Base-by-base conservation (phyloP, 805 yeast genomes). In the Debaryomyces maramus region DNA sequence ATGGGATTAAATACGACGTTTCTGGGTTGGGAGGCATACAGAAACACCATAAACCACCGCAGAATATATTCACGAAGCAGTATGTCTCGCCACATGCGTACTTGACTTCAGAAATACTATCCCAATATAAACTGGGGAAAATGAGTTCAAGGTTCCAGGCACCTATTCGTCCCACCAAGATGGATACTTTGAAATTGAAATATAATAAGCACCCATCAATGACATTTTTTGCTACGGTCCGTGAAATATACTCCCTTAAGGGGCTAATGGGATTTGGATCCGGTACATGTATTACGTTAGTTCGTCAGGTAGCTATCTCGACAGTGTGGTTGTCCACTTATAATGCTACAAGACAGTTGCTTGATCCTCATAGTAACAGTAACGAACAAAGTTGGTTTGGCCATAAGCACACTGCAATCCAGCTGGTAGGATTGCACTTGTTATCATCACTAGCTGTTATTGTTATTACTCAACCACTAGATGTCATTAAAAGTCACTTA, bases 311-410 rank as follows among this genome's bases (percentile, higher is more conserved):
- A 2, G 74, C 84, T 31, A 84, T 85, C 46, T 81, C 95, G 15
- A 78, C 86, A 30, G 89, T 88, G 1, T 80, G 96, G 75, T 85
- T 89, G 47, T 85, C 95, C 5, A 77, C 89, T 0, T 91, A 85
- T 64, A 86, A 86, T 43, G 74, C 84, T 18, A 65, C 93, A 22
- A 82, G 85, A 52, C 97, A 89, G 56, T 51, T 81, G 33, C 56
- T 83, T 14, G 78, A 78, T 32, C 87, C 87, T 1, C 81, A 52
- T 32, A 68, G 52, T 16, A 55, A 49, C 14, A 36, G 44, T 8
- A 37, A 48, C 9, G 67, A 63, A 15, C 65, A 58, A 14, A 58
- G 61, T 29, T 70, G 74, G 73, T 73, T 75, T 26, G 70, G 74
- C 13, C 71, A 72, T 44, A 67, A 74, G 51, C 64, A 61, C 28